Percentiles rank a stretch among this genome's conserved stretches.
These are phyloP conservation scores for Lachnellula willkommii DNA, from an alignment of 2,329 filamentous ascomycete species.

Conservation along the genomic window DNA sequence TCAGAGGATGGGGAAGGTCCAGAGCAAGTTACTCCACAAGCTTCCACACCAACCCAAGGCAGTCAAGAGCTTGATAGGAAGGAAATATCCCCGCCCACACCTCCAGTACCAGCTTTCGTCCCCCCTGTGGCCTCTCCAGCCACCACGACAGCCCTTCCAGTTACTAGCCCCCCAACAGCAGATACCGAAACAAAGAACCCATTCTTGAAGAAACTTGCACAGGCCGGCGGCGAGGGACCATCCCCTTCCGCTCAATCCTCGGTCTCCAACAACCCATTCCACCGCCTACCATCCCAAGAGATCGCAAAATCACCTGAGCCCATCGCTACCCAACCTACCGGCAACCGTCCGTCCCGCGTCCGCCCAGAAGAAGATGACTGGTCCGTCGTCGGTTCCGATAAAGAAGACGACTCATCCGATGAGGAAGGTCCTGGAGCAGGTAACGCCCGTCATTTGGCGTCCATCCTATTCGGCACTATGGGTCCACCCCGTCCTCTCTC, in stretches of 20 bases:
- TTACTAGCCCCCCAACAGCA: conserved; percentile 31
- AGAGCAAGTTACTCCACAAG: conserved; percentile 60
- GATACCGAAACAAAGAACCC: conserved; percentile 87
- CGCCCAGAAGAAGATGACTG: conserved; percentile 72
- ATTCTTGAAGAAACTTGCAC: conserved; percentile 84
- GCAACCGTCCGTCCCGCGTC: conserved; percentile 45
- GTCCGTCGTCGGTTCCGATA: conserved; percentile 72
- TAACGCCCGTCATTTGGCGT: conserved; percentile 85
- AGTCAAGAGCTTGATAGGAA: conserved; percentile 51
- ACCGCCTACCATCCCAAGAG: conserved; percentile 66
- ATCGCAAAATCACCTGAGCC: conserved; percentile 43
- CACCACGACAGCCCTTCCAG: conserved; percentile 33
- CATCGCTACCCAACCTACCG: conserved; percentile 37
- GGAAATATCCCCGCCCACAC: conserved; percentile 47
- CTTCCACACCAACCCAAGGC: conserved; percentile 51
- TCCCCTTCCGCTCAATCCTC: conserved; percentile 43
- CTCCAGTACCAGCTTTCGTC: conserved; percentile 49
- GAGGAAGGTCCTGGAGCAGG: conserved; percentile 74
- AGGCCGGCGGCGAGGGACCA: conserved; percentile 47
- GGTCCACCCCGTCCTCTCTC: conserved; percentile 84
- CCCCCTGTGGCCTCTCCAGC: conserved; percentile 38
- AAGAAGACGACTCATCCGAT: conserved; percentile 66
- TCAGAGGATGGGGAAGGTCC: conserved; percentile 78
- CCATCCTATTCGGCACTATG: conserved; percentile 96
- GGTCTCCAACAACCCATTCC: conserved; percentile 91